phyloP scores from a whole-genome alignment of 805 yeast genomes.

The Pichia insulana region DNA sequence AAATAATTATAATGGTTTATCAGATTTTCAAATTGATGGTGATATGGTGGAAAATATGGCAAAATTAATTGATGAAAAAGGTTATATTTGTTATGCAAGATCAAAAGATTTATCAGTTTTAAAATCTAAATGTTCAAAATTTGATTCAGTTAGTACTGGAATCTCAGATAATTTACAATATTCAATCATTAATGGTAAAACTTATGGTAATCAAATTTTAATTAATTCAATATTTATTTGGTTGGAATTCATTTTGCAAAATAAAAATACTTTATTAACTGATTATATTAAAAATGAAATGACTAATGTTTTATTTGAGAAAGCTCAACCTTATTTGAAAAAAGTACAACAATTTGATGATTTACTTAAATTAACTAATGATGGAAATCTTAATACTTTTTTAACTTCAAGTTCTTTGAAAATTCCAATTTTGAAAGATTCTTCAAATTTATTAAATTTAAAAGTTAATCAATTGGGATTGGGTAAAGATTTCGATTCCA shows the following conservation, averaged over 20 bases:
- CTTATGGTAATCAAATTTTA: conserved; percentile 40
- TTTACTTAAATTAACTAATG: background rate
- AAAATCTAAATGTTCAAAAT: background rate
- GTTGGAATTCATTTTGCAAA: conserved; percentile 35
- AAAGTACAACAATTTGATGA: background rate
- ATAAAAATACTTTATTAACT: conserved; percentile 32
- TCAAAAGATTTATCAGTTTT: conserved; percentile 19
- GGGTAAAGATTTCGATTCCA: background rate
- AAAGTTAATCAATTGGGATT: background rate
- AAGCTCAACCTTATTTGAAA: conserved; percentile 16
- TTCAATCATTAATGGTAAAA: conserved; percentile 43
- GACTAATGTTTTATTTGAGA: conserved; percentile 35
- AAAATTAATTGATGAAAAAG: conserved; percentile 38
- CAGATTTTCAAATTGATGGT: conserved; percentile 2
- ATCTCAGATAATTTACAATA: conserved; percentile 43
- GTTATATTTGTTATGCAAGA: conserved; percentile 38
- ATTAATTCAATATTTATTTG: conserved; percentile 40
- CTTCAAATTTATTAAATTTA: background rate
- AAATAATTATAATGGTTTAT: conserved; percentile 1
- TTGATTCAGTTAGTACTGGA: background rate
- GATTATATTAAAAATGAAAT: conserved; percentile 32
- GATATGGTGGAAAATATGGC: conserved; percentile 25
- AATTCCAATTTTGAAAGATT: conserved; percentile 2
- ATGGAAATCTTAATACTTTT: conserved; percentile 10
- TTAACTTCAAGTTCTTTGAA: background rate